Conservation (phyloP, 495 filamentous ascomycete genomes). For the Cercophora scortea region DNA sequence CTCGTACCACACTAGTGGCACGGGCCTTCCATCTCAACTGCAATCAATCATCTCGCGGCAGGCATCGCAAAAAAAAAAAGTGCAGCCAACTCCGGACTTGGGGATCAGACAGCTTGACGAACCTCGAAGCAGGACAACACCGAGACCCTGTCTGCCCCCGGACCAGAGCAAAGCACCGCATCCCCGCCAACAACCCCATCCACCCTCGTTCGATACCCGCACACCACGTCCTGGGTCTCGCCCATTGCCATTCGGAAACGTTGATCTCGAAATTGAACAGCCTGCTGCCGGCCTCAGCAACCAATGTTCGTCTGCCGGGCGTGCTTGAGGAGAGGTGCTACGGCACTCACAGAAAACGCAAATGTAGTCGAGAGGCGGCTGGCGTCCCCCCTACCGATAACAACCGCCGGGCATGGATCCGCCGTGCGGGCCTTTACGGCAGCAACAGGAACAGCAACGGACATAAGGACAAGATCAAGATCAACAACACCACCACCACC, state of each 20-base stretch:
- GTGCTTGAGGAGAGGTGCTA: slow-evolving; percentile 23
- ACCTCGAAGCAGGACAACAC: too few species aligned
- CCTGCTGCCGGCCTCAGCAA: background rate
- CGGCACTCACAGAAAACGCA: background rate
- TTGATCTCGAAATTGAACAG: background rate
- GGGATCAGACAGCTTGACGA: too few species aligned
- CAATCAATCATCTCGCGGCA: background rate
- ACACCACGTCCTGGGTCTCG: too few species aligned
- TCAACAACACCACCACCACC: too few species aligned
- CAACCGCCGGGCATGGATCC: background rate
- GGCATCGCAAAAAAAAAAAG: background rate
- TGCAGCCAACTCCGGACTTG: background rate
- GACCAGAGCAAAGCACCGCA: too few species aligned
- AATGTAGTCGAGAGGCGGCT: slow-evolving; percentile 1
- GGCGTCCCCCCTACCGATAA: background rate
- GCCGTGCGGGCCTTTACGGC: background rate
- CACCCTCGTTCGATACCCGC: background rate
- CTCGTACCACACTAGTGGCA: too few species aligned
- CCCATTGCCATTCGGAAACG: background rate
- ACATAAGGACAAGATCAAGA: background rate
- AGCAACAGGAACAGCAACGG: background rate
- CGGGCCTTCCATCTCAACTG: background rate
- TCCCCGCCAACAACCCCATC: background rate
- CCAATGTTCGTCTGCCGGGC: slow-evolving; percentile 34
- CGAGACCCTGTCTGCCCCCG: too few species aligned